Base-by-base conservation (phyloP, 176 grass and related monocot genomes). In the Bonia amplexicaulis region DNA sequence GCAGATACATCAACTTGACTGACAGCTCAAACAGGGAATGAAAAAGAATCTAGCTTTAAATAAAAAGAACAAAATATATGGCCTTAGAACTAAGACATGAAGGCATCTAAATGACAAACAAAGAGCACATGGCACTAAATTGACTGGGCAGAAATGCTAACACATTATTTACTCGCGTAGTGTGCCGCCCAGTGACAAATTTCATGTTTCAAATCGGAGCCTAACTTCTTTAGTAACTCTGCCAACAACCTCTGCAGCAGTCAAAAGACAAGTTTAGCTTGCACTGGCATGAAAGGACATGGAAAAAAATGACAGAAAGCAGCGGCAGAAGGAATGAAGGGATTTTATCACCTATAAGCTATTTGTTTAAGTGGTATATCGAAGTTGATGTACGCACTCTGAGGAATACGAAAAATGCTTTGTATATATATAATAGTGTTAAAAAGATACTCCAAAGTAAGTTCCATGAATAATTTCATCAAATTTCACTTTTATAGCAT, bases 181-280 rank as follows among this genome's bases (percentile, higher is more conserved):
- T 96, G 90, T 81, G 97, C 97, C 86, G 97, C 97, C 97, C 97
- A 99, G 78, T 79, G 92, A 82, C 97, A 99, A 71, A 99, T 85
- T 91, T 99, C 97, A 85, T 94, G 97, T 76, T 99, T 99, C 74
- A 99, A 82, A 81, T 99, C 93, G 72, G 88, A 90, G 48, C 96
- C 97, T 86, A 99, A 80, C 82, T 99, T 99, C 88, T 84, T 99
- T 68, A 99, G 69, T 72, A 99, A 92, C 77, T 99, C 97, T 4
- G 91, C 63, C 86, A 96, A 87, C 33, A 99, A 81, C 77, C 94
- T 99, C 96, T 99, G 93, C 80, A 79, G 66, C 54, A 61, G 14
- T 23, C 42, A 86, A 84, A 76, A 65, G 27, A 65, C 49, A 60
- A 88, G 52, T 52, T 90, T 22, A 92, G 62, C 17, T 54, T 65